Base-by-base conservation (phyloP, 768 basidiomycete species). In the Boletellus sp. region DNA sequence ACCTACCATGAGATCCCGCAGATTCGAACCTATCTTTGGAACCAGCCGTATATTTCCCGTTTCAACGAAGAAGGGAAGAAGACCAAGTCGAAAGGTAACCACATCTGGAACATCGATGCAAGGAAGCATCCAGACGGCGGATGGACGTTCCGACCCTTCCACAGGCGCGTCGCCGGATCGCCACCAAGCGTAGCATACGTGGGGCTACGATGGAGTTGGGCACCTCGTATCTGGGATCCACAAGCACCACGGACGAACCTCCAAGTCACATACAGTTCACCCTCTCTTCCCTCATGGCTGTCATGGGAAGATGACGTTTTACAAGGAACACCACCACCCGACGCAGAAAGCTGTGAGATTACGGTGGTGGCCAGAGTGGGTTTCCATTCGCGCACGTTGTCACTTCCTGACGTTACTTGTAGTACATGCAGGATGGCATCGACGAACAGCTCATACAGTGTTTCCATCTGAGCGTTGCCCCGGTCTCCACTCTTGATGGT, bases 1-100 rank as follows among this genome's bases (percentile, higher is more conserved):
- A 45, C 50, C 56, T 40, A 53, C 41, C 54, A 45, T 54, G 64
- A 64, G 60, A 61, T 62, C 50, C 54, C 42, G 52, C 17, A 92
- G 90, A 83, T 91, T 66, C 86, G 94, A 59, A 85, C 92, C 71
- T 99, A 96, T 72, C 81, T 99, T 43, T 99, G 95, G 95, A 85
- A 84, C 52, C 91, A 94, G 60, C 85, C 85, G 26, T 85, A 87
- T 65, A 98, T 99, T 64, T 85, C 93, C 24, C 89, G 95, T 26
- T 98, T 94, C 76, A 99, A 99, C 66, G 93, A 97, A 62, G 95
- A 98, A 66, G 95, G 95, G 32, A 97, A 97, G 71, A 99, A 99
- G 72, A 90, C 94, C 20, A 99, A 99, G 71, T 94, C 92, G 47
- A 96, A 96, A 74, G 95, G 95, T 41, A 99, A 99, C 71, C 95